Conservation (phyloP, 768 basidiomycete species). For the Leucocoprinus sp. region DNA sequence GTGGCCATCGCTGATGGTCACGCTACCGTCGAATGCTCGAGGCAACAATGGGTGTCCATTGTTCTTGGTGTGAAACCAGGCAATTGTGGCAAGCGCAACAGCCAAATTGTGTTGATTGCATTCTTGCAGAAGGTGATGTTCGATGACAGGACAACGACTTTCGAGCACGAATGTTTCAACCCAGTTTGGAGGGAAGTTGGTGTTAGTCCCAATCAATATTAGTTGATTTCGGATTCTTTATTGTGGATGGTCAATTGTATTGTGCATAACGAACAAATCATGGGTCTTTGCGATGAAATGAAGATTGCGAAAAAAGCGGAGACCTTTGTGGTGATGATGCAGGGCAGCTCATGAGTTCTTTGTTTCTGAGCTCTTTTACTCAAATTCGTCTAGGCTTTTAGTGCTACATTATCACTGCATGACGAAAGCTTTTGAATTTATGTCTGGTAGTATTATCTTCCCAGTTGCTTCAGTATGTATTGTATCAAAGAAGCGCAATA, state of each 20-base stretch:
- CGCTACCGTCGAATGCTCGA: no score
- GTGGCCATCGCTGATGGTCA: constrained; percentile 99
- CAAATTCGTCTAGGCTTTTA: constrained; percentile 99
- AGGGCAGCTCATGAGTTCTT: constrained; percentile 56
- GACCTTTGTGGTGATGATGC: constrained; percentile 99
- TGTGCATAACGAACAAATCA: no score
- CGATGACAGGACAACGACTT: no score
- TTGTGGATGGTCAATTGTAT: no score
- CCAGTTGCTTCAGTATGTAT: constrained; percentile 99
- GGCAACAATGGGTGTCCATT: constrained; percentile 99
- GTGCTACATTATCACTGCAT: constrained; percentile 99
- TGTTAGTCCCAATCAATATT: constrained; percentile 89
- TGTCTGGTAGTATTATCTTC: constrained; percentile 98
- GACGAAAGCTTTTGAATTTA: constrained; percentile 98
- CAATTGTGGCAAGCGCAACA: no score
- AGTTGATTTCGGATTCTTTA: constrained; percentile 88
- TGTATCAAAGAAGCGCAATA: no score
- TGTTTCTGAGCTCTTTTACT: constrained; percentile 12
- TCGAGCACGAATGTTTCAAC: no score
- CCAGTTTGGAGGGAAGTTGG: constrained; percentile 93
- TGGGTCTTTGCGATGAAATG: no score
- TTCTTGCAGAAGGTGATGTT: no score
- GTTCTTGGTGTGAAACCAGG: no score
- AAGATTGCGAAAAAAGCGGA: no score
- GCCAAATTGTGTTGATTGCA: no score